Base-by-base conservation (phyloP, 2,329 filamentous ascomycete species). In the Penicillium frequentans region DNA sequence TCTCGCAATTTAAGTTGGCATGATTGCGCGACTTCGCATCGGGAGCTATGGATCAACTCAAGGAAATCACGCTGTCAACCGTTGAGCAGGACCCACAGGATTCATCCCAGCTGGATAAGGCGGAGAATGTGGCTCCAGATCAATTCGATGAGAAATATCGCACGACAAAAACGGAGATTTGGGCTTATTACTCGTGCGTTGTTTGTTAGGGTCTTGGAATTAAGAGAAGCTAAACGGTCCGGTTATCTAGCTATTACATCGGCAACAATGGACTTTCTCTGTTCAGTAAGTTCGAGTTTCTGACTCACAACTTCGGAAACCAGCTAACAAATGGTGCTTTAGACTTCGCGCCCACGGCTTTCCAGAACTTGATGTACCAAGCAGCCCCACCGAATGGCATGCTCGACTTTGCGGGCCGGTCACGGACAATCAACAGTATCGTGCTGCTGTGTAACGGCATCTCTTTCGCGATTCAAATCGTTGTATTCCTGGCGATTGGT, bases 391-490 rank as follows among this genome's bases (percentile, higher is more conserved):
- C 83, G 49, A 77, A 76, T 10, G 80, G 77, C 1, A 75, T 82
- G 1, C 71, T 89, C 23, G 63, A 66, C 2, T 88, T 89, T 58
- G 81, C 82, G 1, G 86, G 86, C 14, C 75, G 75, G 37, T 71
- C 79, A 24, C 80, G 85, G 53, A 84, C 83, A n/a, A 82, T 87
- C 64, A 86, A 87, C 69, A 86, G 82, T 56, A 86, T 89, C 53
- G 84, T 90, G 4, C 75, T 90, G 8, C 76, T 88, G 0, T 80
- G 81, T 68, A 89, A 89, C 65, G 87, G 87, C 52, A 84, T 89
- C 55, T 86, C 82, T 16, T 90, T 90, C 67, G 85, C 86, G 1
- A 81, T 88, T 35, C 87, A 90, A 68, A 82, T 86, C 27, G 78
- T 84, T 16, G 67, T 80, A 8, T 80, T 81, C 58, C 62, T 81